Evolutionary conservation across 352 stramenopile genomes (phyloP).

Genomic region (Halophytophthora batemanensis): DNA sequence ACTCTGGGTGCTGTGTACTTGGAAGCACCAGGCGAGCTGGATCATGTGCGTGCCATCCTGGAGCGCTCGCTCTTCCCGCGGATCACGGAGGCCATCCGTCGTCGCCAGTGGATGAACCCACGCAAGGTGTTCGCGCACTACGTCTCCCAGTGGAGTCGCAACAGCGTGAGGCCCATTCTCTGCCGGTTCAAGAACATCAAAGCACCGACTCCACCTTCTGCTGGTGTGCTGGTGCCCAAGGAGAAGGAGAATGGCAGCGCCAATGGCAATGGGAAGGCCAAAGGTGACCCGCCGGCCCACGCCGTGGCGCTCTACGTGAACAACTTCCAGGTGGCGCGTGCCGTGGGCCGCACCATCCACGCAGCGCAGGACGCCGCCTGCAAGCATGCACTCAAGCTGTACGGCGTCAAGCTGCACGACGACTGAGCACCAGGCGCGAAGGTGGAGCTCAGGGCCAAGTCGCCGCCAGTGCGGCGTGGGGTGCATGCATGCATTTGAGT

Average conservation of each 20-base stretch:
- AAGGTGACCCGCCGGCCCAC: constrained; percentile 29
- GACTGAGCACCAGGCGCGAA: constrained; percentile 13
- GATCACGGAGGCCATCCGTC: constrained; percentile 67
- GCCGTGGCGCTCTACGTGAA: constrained; percentile 72
- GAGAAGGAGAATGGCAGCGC: constrained; percentile 8
- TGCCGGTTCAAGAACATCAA: constrained; percentile 58
- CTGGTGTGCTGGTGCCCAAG: constrained; percentile 26
- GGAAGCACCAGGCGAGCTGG: constrained; percentile 58
- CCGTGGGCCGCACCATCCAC: constrained; percentile 57
- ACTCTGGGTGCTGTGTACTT: constrained; percentile 74
- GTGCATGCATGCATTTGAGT: neutral
- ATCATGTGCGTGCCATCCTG: constrained; percentile 61
- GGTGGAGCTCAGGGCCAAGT: no score
- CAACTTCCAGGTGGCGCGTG: constrained; percentile 53
- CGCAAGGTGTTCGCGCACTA: constrained; percentile 70
- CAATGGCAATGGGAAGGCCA: constrained; percentile 21
- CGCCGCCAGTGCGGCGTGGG: no score
- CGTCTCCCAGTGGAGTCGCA: constrained; percentile 48
- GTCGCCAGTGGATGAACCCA: constrained; percentile 83
- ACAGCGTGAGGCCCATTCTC: constrained; percentile 23
- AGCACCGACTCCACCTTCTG: constrained; percentile 5
- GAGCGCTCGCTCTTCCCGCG: constrained; percentile 60
- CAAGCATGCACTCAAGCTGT: constrained; percentile 55
- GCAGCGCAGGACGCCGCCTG: constrained; percentile 74
- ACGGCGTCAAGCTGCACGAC: constrained; percentile 54